Base-by-base conservation (phyloP, 106 monocot genomes). In the Dendrobium chrysotoxum region DNA sequence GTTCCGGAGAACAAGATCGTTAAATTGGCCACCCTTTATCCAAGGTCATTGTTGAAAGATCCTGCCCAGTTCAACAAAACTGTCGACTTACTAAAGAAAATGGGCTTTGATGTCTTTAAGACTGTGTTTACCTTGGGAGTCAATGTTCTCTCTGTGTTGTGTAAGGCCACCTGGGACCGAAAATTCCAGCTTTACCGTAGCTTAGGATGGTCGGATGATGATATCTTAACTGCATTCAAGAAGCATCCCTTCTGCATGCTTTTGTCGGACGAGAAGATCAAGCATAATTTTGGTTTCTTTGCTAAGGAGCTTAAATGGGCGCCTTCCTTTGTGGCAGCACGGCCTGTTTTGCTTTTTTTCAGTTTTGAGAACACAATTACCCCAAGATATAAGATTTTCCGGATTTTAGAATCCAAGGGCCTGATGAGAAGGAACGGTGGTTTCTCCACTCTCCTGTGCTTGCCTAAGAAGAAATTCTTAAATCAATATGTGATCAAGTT, bases 291-390 rank as follows among this genome's bases (percentile, higher is more conserved):
- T 78, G 61, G 79, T 30, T 90, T 92, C 54, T 76, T 80, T 16
- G 40, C 40, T 28, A 68, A 79, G 0, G 76, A 86, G 78, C 75
- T 88, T 6, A 23, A 79, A 11, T 83, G 82, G 84, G 58, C 40
- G 5, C 72, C 79, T 2, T 17, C 72, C 0, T 81, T 75, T 28
- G 2, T 86, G 20, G n/a, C 77, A 4, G 6, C 20, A 9, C 10
- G 53, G 11, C 86, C 90, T 4, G n/a, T 16, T 15, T 13, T 82
- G 23, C 28, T 92, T 1, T 80, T 72, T 18, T 39, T 73, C 5
- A 83, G 88, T 31, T 75, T 88, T 30, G 87, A 89, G 80, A 86
- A 82, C 83, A 85, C 75, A 18, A 84, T 92, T 20, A 13, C 88
- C 39, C 92, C 92, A 1, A 80, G 92, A 78, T 89, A 72, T 40